A percentile compares a stretch with the other conserved stretches of the same genome.
phyloP scores from a whole-genome alignment of 2,329 filamentous ascomycete species.

The Penicillium brasilianum region DNA sequence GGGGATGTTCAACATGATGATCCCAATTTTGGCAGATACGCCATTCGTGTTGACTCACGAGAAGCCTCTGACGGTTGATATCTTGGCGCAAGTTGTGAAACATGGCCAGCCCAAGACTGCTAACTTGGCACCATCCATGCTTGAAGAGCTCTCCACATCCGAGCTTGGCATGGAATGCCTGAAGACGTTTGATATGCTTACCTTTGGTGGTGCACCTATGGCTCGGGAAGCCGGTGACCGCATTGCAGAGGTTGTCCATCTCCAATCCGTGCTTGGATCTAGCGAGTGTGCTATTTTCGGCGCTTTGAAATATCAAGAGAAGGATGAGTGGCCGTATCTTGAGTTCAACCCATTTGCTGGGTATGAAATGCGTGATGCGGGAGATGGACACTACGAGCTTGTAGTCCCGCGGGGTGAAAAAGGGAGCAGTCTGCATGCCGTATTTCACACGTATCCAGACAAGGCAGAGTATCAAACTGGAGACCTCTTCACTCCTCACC shows the following conservation, averaged over 20 bases:
- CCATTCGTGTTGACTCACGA: slow-evolving; percentile 17
- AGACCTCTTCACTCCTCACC: slow-evolving; percentile 48
- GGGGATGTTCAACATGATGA: slow-evolving; percentile 10
- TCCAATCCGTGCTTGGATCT: slow-evolving; percentile 14
- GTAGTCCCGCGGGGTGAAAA: slow-evolving; percentile 25
- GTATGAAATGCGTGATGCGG: slow-evolving; percentile 37
- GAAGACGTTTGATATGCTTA: background rate
- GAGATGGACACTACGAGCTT: slow-evolving; percentile 34
- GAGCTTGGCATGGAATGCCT: slow-evolving; percentile 2
- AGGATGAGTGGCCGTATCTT: slow-evolving; percentile 40
- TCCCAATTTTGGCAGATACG: slow-evolving; percentile 5
- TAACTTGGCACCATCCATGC: slow-evolving; percentile 46
- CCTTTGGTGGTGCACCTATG: slow-evolving; percentile 17
- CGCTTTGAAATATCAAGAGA: slow-evolving; percentile 7
- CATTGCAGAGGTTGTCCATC: slow-evolving; percentile 2
- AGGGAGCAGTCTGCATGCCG: slow-evolving; percentile 24
- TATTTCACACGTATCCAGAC: slow-evolving; percentile 46
- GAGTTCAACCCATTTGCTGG: slow-evolving; percentile 40
- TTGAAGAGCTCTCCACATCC: slow-evolving; percentile 44
- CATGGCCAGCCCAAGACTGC: slow-evolving; percentile 9
- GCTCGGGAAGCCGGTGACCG: slow-evolving; percentile 7
- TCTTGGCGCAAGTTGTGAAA: slow-evolving; percentile 12
- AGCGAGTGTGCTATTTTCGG: slow-evolving; percentile 13
- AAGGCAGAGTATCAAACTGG: slow-evolving; percentile 43
- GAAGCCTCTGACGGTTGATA: slow-evolving; percentile 14